Evolutionary conservation across 805 yeast species (phyloP).

Genomic region (Teunomyces barrocoloradensis): DNA sequence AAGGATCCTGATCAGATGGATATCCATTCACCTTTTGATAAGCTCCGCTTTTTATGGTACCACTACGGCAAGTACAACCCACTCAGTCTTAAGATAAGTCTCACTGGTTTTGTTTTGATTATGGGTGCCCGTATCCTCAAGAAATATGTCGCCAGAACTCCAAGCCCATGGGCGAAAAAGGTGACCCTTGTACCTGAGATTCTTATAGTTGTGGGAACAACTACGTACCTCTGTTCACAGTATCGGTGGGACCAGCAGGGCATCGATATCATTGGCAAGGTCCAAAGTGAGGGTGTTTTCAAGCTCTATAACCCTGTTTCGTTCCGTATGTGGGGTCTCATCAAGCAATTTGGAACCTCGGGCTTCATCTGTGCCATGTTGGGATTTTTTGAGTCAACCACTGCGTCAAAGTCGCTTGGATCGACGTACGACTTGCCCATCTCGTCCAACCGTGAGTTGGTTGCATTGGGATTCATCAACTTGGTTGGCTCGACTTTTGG

Average conservation of each 20-base stretch:
- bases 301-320: constrained; percentile 57
- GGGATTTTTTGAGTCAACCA: constrained; percentile 91
- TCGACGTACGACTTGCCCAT: constrained; percentile 67
- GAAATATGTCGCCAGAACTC: constrained; percentile 22
- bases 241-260: constrained; percentile 53
- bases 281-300: constrained; percentile 45
- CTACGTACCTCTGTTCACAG: constrained; percentile 51
- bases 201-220: constrained; percentile 62
- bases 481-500: constrained; percentile 61
- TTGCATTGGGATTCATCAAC: constrained; percentile 82
- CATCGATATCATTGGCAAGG: constrained; percentile 67
- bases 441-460: constrained; percentile 85
- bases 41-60: constrained; percentile 53
- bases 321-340: constrained; percentile 45
- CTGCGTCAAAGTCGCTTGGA: constrained; percentile 86
- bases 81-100: constrained; percentile 62
- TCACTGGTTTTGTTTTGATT: constrained; percentile 48
- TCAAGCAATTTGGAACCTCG: constrained; percentile 61
- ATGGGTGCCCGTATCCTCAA: constrained; percentile 43
- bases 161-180: constrained; percentile 21
- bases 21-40: constrained; percentile 64
- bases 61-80: constrained; percentile 49
- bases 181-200: constrained; percentile 82
- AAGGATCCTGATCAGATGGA: constrained; percentile 33
- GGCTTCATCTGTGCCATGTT: constrained; percentile 73